Percentiles rank a stretch among this genome's conserved stretches.
These are phyloP conservation scores for Berberis vulgaris DNA, from an alignment of 164 flowering plant genomes.

Conservation along the genomic window DNA sequence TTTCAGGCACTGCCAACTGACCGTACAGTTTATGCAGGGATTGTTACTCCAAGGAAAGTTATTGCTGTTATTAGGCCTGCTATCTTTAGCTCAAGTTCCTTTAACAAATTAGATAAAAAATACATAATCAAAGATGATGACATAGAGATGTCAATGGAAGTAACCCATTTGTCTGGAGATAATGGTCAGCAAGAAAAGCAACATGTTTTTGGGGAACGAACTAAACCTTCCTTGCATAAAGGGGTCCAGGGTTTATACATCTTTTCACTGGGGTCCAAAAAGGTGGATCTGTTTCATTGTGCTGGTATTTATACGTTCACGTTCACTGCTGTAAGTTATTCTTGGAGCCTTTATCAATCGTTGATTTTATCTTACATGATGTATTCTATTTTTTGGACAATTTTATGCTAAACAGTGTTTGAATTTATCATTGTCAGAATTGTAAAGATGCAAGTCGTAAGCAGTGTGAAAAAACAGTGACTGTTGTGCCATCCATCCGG, in stretches of 20 bases:
- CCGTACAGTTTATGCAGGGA: slow-evolving; percentile 37
- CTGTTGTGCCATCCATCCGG: slow-evolving; percentile 25
- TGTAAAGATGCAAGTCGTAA: slow-evolving; percentile 14
- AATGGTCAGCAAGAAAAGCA: slow-evolving; percentile 2
- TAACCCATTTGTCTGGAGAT: slow-evolving; percentile 15
- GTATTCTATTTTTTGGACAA: background rate
- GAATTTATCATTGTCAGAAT: slow-evolving; percentile 13
- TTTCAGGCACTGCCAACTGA: slow-evolving; percentile 46
- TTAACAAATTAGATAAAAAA: slow-evolving; percentile 40
- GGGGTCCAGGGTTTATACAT: slow-evolving; percentile 61
- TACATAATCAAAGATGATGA: slow-evolving; percentile 34
- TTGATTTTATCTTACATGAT: background rate
- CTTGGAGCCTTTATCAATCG: background rate
- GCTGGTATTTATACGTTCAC: slow-evolving; percentile 50
- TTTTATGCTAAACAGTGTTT: background rate
- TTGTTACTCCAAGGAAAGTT: slow-evolving; percentile 35
- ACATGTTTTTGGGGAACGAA: slow-evolving; percentile 20
- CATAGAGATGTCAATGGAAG: slow-evolving; percentile 39
- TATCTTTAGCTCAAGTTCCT: slow-evolving; percentile 19
- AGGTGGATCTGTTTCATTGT: slow-evolving; percentile 29
- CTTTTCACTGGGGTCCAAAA: slow-evolving; percentile 32
- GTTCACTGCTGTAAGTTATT: slow-evolving; percentile 44
- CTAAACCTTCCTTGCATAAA: slow-evolving; percentile 25
- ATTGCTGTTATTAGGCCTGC: slow-evolving; percentile 71
- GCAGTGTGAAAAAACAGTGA: slow-evolving; percentile 26